phyloP scores from a whole-genome alignment of 192 early-diverging fungal species.

The Diversispora epigaea region DNA sequence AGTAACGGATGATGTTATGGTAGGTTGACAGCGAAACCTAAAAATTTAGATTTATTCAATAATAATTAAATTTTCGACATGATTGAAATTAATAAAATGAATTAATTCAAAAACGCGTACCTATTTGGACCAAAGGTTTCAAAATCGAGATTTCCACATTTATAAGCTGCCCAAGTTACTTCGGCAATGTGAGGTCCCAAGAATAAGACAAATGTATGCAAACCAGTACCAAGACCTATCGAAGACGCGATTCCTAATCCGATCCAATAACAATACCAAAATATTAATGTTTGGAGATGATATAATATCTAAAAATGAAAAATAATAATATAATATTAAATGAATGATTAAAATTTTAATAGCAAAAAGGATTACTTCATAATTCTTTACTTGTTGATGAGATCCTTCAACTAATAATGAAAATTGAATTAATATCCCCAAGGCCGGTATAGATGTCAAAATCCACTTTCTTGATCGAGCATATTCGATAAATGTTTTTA shows the following conservation, averaged over 20 bases:
- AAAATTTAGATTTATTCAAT: neutral
- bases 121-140: constrained; percentile 66
- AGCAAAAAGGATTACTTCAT: neutral
- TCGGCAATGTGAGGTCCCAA: constrained; percentile 89
- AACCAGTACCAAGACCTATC: constrained; percentile 88
- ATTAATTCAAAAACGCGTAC: constrained; percentile 36
- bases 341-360: neutral
- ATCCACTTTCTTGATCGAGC: constrained; percentile 43
- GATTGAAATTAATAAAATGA: neutral
- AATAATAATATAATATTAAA: neutral
- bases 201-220: constrained; percentile 95
- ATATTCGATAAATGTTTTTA: constrained; percentile 42
- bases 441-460: constrained; percentile 35
- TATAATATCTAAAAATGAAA: constrained; percentile 37
- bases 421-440: constrained; percentile 38
- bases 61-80: neutral
- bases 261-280: constrained; percentile 91
- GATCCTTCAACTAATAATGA: constrained; percentile 57
- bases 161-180: constrained; percentile 86
- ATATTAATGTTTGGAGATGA: constrained; percentile 57
- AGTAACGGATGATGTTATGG: constrained; percentile 28
- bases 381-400: constrained; percentile 54
- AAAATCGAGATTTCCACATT: constrained; percentile 73
- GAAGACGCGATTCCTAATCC: constrained; percentile 84
- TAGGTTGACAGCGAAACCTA: constrained; percentile 42